Evolutionary conservation across 1,284 basidiomycete genomes (phyloP), one percentile per base, ranked within the genome.

Genomic region (Ceratobasidium sp.): DNA sequence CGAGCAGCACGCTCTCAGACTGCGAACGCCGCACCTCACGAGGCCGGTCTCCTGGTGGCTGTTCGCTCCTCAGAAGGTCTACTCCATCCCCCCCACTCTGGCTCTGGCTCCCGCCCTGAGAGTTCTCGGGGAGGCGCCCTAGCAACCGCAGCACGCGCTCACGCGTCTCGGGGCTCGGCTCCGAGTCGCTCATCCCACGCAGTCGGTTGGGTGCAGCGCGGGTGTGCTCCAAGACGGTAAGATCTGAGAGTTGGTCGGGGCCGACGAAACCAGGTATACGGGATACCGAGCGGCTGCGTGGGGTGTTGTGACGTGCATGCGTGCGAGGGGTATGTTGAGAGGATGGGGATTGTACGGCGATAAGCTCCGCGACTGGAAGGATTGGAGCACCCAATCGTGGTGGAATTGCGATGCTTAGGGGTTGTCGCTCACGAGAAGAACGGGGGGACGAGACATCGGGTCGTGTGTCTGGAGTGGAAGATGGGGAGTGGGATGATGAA

Each of bases 81-180:
- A 22, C 59, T 43, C 34, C 9, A 13, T 22, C 39, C 5, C 22
- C 53, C 24, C 24, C 65, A 41, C 39, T 49, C 13, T 49, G 29
- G 7, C 5, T 31, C 9, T n/a, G 24, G 34, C 8, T n/a, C 19
- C 54, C 65, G 39, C 46, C 46, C 51, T 37, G 31, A 46, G 41
- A 5, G 11, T 71, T 54, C 54, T 58, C 66, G 43, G 66, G 66
- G 2, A 71, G 43, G 9, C 66, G 66, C 14, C 66, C 66, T 71
- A 71, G 41, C 49, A 71, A 71, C 66, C 66, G 66, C 39, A 71
- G 49, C 7, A 71, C 41, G 22, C 66, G 53, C 22, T 71, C 66
- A 16, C 66, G 66, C 31, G 66, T 71, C 49, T 71, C 54, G 2
- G 54, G 54, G 24, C 66, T 71, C 1, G 66, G 66, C 43, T 71